phyloP scores from a whole-genome alignment of 2,329 filamentous ascomycete species.

The Aspergillus cejpii region DNA sequence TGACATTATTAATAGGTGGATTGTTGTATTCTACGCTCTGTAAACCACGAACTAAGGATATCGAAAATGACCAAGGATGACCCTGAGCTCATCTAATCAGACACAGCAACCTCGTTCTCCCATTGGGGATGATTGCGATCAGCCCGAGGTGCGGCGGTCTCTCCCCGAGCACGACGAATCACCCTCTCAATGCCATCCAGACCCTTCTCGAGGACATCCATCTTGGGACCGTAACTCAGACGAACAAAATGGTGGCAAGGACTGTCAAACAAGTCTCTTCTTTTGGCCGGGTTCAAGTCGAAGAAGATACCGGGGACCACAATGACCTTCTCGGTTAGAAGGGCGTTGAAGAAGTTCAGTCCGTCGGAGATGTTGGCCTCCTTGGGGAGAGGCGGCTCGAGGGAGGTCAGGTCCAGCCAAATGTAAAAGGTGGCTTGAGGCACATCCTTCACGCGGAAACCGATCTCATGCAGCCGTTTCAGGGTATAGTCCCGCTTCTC shows the following conservation, averaged over 20 bases:
- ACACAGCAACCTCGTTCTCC: constrained; percentile 36
- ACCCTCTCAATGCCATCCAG: constrained; percentile 80
- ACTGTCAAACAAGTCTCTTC: constrained; percentile 85
- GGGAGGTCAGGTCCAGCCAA: constrained; percentile 57
- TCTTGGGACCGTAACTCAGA: constrained; percentile 74
- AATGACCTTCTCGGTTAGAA: constrained; percentile 88
- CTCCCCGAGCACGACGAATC: constrained; percentile 47
- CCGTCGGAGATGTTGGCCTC: constrained; percentile 74
- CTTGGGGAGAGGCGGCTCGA: constrained; percentile 49
- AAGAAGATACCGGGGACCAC: constrained; percentile 98
- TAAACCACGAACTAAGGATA: background rate
- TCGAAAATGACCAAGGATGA: background rate
- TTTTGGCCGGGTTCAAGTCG: constrained; percentile 82
- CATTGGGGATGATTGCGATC: constrained; percentile 22
- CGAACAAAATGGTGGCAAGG: constrained; percentile 91
- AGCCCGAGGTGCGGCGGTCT: constrained; percentile 26
- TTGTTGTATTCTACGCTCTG: constrained; percentile 1
- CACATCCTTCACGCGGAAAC: constrained; percentile 75
- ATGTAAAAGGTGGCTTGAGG: constrained; percentile 95
- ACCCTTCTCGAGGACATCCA: constrained; percentile 70
- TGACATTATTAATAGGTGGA: background rate
- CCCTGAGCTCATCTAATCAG: constrained; percentile 17
- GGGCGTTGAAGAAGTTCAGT: constrained; percentile 93
- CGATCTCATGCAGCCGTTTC: constrained; percentile 70
- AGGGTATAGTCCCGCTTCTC: constrained; percentile 91